Conservation (phyloP, 345 rosid genomes). For the Boechera divaricarpa region DNA sequence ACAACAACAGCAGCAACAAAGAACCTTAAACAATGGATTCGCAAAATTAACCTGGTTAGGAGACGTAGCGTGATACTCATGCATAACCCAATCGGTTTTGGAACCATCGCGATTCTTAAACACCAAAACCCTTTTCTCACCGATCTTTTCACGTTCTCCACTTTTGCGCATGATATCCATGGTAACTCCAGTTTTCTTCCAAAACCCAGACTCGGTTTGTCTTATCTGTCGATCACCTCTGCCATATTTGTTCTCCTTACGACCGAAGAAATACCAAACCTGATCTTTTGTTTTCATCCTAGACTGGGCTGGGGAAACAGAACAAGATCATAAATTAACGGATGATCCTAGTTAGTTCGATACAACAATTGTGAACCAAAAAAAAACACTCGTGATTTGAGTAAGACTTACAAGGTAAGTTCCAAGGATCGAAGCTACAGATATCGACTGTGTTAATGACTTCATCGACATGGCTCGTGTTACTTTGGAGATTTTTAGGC, state of each 20-base stretch:
- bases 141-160: conserved; percentile 32
- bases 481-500: conserved; percentile 36
- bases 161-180: conserved; percentile 24
- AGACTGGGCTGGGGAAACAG: too few relatives aligned
- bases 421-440: conserved; percentile 53
- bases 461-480: conserved; percentile 13
- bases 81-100: conserved; percentile 44
- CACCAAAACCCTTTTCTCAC: conserved; percentile 54
- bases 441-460: conserved; percentile 52
- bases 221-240: conserved; percentile 22
- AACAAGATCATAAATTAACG: too few relatives aligned
- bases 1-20: too few relatives aligned
- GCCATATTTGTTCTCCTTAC: conserved; percentile 29
- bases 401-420: conserved; percentile 46
- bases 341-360: too few relatives aligned
- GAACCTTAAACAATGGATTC: too few relatives aligned
- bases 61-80: conserved; percentile 40
- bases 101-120: conserved; percentile 34
- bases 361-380: too few relatives aligned
- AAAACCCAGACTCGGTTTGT: conserved; percentile 11
- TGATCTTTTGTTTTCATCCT: not conserved
- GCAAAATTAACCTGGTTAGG: not conserved
- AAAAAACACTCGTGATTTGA: not conserved
- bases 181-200: conserved; percentile 43
- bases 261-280: conserved; percentile 17